Conservation (phyloP, 2,329 filamentous ascomycete genomes). For the Coniochaeta prunicola region DNA sequence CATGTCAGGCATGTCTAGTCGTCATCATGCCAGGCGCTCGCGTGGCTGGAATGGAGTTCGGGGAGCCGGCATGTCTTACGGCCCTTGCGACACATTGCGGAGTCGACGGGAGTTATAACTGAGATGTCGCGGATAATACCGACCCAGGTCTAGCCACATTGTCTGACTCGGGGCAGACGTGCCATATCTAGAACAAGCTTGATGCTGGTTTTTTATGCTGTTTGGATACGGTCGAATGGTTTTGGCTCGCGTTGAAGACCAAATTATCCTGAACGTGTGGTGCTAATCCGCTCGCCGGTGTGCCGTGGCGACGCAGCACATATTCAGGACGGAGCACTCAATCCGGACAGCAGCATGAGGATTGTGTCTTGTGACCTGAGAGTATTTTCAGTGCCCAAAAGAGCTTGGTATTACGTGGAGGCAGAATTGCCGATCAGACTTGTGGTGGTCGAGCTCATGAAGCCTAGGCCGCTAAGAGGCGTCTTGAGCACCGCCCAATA, state of each 20-base stretch:
- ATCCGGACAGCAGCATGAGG: not conserved
- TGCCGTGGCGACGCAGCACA: too few relatives aligned
- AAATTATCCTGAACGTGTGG: too few relatives aligned
- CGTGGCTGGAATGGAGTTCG: not conserved
- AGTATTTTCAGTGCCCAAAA: not conserved
- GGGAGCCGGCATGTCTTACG: not conserved
- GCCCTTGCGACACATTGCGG: not conserved
- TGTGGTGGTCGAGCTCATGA: not conserved
- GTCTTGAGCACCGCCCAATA: not conserved
- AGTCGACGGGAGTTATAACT: not conserved
- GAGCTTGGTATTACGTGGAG: not conserved
- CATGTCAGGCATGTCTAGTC: not conserved
- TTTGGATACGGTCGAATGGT: too few relatives aligned
- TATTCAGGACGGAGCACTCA: not conserved
- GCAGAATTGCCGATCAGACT: not conserved
- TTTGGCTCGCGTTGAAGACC: too few relatives aligned
- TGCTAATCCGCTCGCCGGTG: too few relatives aligned
- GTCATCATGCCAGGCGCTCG: not conserved
- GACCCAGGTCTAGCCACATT: not conserved
- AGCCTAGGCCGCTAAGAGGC: not conserved
- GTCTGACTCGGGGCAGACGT: not conserved
- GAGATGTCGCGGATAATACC: conserved; percentile 1
- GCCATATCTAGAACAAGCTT: not conserved
- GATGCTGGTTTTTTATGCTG: too few relatives aligned
- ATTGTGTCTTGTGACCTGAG: not conserved